These are phyloP conservation scores for Zygosaccharomyces pseudobailii DNA, from an alignment of 1,139 yeast genomes.

Conservation along the genomic window DNA sequence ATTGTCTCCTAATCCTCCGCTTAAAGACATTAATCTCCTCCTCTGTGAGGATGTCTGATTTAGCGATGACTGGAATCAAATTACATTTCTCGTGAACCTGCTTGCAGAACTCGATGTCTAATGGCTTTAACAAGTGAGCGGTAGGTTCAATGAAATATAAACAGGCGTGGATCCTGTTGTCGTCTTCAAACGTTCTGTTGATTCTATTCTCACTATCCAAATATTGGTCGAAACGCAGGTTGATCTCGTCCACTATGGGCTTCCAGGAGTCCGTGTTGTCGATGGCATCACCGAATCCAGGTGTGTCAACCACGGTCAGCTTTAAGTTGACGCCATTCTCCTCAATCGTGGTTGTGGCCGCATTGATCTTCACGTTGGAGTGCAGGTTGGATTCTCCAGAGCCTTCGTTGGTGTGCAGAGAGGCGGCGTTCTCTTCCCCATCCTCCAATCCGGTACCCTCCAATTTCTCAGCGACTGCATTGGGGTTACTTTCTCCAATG, in stretches of 20 bases:
- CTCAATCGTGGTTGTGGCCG: slow-evolving; percentile 69
- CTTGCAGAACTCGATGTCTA: slow-evolving; percentile 87
- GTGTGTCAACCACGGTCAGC: slow-evolving; percentile 81
- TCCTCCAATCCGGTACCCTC: slow-evolving; percentile 17
- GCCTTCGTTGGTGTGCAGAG: slow-evolving; percentile 5
- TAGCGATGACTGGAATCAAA: slow-evolving; percentile 90
- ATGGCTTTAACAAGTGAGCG: slow-evolving; percentile 84
- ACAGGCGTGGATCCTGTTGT: slow-evolving; percentile 81
- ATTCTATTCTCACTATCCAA: slow-evolving; percentile 88
- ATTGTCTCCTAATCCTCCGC: slow-evolving; percentile 68
- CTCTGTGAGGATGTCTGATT: slow-evolving; percentile 88
- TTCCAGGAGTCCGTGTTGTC: slow-evolving; percentile 89
- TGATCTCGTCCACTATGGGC: slow-evolving; percentile 88
- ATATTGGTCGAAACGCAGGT: slow-evolving; percentile 77
- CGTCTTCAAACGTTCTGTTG: slow-evolving; percentile 66
- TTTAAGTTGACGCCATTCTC: slow-evolving; percentile 90
- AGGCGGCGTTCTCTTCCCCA: slow-evolving; percentile 13
- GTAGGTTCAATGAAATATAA: slow-evolving; percentile 94
- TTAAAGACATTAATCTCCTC: slow-evolving; percentile 79
- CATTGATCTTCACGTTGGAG: slow-evolving; percentile 56
- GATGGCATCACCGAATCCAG: slow-evolving; percentile 91
- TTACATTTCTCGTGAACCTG: slow-evolving; percentile 88
- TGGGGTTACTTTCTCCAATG: slow-evolving; percentile 2
- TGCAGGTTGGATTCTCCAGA: slow-evolving; percentile 30
- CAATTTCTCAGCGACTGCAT: slow-evolving; percentile 18